Conservation (phyloP, 2,329 filamentous ascomycete genomes). For the Paracoccidioides brasiliensis region DNA sequence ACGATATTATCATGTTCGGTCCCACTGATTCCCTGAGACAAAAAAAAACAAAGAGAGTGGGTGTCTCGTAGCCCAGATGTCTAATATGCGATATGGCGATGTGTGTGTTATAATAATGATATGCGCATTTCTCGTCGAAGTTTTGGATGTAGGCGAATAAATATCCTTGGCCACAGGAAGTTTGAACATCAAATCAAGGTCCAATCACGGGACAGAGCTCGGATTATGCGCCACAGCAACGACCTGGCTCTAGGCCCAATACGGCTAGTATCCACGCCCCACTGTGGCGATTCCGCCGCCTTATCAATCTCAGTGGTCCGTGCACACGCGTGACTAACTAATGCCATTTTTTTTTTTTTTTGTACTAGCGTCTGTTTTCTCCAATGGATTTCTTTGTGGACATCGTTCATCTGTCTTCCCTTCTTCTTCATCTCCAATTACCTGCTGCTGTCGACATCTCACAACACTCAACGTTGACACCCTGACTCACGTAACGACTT, state of each 20-base stretch:
- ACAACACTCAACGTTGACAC: too few relatives aligned
- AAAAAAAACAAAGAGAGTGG: neutral
- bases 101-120: too few relatives aligned
- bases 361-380: neutral
- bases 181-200: neutral
- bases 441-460: too few relatives aligned
- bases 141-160: neutral
- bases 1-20: neutral
- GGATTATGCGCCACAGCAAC: neutral
- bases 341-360: neutral
- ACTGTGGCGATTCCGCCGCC: neutral
- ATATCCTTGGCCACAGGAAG: neutral
- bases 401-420: neutral
- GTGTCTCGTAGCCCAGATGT: neutral
- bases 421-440: too few relatives aligned
- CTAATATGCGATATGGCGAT: neutral
- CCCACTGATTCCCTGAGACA: neutral
- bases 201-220: neutral
- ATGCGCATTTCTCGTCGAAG: neutral
- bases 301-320: neutral
- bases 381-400: neutral
- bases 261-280: neutral
- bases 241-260: neutral
- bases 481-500: too few relatives aligned
- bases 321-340: neutral